A percentile compares a stretch with the other conserved stretches of the same genome.
These are phyloP conservation scores for Amniculicola lignicola DNA, from an alignment of 495 filamentous ascomycete genomes.

Conservation along the genomic window DNA sequence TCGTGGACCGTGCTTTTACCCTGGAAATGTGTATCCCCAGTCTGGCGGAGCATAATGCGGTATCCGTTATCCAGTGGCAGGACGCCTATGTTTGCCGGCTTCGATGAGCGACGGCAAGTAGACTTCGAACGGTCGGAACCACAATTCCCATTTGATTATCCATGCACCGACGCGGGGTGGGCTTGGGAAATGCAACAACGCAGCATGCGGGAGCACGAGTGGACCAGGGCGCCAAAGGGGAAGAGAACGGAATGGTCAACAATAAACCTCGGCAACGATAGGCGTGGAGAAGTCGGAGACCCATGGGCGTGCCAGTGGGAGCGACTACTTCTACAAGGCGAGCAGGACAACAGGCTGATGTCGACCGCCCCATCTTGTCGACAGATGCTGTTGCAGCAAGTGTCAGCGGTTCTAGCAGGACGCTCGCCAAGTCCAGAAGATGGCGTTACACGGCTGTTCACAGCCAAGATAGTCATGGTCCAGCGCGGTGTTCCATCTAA, in stretches of 20 bases:
- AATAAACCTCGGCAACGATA: conserved; percentile 68
- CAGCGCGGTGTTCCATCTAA: conserved; percentile 57
- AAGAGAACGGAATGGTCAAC: conserved; percentile 74
- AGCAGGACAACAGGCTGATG: not conserved
- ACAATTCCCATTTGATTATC: conserved; percentile 89
- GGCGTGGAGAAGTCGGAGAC: conserved; percentile 77
- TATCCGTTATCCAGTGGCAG: conserved; percentile 77
- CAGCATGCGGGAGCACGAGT: conserved; percentile 57
- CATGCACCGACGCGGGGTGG: conserved; percentile 75
- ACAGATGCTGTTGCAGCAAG: conserved; percentile 5
- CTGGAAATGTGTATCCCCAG: conserved; percentile 81
- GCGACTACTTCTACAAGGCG: conserved; percentile 46
- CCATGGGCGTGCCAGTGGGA: conserved; percentile 92
- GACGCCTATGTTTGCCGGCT: conserved; percentile 76
- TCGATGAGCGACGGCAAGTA: conserved; percentile 76
- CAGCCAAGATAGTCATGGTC: conserved; percentile 58
- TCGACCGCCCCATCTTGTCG: conserved; percentile 4
- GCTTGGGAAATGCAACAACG: conserved; percentile 71
- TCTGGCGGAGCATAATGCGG: conserved; percentile 87
- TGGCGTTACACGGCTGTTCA: conserved; percentile 45
- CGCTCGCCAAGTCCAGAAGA: not conserved
- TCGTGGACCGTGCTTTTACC: conserved; percentile 83
- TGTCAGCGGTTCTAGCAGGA: not conserved
- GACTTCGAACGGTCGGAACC: conserved; percentile 73
- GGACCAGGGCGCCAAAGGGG: conserved; percentile 78